Base-by-base conservation (phyloP, 805 yeast species). In the Candida golubevii region DNA sequence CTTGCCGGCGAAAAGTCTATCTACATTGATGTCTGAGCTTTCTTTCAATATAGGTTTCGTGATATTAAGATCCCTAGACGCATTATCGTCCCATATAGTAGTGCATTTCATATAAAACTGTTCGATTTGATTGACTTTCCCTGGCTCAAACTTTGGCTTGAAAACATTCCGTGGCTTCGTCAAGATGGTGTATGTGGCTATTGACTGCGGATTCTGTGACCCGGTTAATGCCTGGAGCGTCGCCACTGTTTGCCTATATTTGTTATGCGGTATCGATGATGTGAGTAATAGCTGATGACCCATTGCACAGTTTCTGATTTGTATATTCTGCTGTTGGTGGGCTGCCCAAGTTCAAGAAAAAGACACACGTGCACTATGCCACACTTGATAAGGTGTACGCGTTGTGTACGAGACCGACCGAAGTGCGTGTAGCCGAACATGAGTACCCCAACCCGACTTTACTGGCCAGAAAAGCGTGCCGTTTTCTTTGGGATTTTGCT, bases 41-140 rank as follows among this genome's bases (percentile, higher is more conserved):
- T 50, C 61, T 13, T 51, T 47, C 12, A 60, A 13, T 4, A 65
- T 36, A 1, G 74, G 67, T 29, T 42, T 26, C 5, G 61, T 45
- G 12, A 69, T 51, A 38, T 66, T 65, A 12, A 66, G 44, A 11
- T 34, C 36, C 15, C 42, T 41, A 23, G 55, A 43, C 1, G 59
- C 53, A 8, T 50, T 55, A 40, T 63, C 70, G 15, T 61, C 59
- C 81, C 83, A 78, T 4, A 70, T 60, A 6, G 80, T 67, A 13
- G 66, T 65, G 65, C 79, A 69, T 55, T 73, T 66, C 65, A 78
- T 72, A 51, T 65, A 66, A 56, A 77, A 75, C 47, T 77, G 79
- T 55, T 79, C 83, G 13, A 75, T 75, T 55, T 79, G 83, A 51
- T 74, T 75, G 45, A 77, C 71, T 55, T 78, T 78, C 2, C 82